Base-by-base conservation (phyloP, 495 filamentous ascomycete genomes). In the Bathelium albidoporum region DNA sequence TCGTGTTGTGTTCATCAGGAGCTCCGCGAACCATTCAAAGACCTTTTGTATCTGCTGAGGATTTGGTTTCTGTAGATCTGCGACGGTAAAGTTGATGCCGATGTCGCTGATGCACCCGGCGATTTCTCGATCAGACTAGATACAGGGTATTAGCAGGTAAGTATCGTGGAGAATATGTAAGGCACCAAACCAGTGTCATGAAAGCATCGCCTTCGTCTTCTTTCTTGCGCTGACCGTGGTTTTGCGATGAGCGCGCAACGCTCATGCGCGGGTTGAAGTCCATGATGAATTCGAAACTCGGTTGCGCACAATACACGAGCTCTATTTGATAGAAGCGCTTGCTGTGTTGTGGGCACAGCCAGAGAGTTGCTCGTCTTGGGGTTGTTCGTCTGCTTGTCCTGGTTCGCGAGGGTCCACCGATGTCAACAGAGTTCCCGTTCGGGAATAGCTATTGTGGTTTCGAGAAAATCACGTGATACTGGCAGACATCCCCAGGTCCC, bases 71-170 rank as follows among this genome's bases (percentile, higher is more conserved):
- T 91, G 84, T 39, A 98, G 81, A 76, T 98, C 94, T 65, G 89
- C 87, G n/a, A 88, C 77, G 1, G 83, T 87, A 74, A 97, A 96
- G 2, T 83, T 83, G 60, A 98, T 89, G 53, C 91, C 92, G 62
- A 97, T 94, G 72, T 97, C 94, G 74, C 85, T 92, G 78, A 98
- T 95, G 75, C 94, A 98, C 70, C 88, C 91, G 69, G 91, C 90
- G 61, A 98, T 97, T 73, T 97, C 94, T 68, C 82, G 83, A 71
- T 97, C 91, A 41, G 83, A 77, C 85, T 87, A 63, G 58, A 49
- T 1, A 1, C n/a, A n/a, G n/a, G 18, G 60, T 59, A 32, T 65
- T 16, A 63, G 29, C 12, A 49, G 60, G 41, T 32, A 20, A 18
- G 5, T 26, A 18, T 22, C 20, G 41, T 20, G 58, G 45, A 2